A percentile compares a stretch with the other conserved stretches of the same genome.
Conservation (phyloP, 169 alveolate species). For the Cryptosporidium muris region DNA sequence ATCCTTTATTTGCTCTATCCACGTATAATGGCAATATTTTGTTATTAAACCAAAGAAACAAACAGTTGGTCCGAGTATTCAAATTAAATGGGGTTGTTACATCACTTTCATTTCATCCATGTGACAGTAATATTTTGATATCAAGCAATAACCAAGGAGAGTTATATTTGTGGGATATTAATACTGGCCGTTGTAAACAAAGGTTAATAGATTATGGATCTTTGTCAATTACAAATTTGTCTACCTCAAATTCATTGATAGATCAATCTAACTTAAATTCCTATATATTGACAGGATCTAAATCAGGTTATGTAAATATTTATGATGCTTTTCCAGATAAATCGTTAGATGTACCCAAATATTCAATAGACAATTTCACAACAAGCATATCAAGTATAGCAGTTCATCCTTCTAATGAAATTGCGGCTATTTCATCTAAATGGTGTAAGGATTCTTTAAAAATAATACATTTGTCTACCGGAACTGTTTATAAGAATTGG, state of each 20-base stretch:
- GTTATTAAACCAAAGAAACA: constrained; percentile 30
- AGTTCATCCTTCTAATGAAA: constrained; percentile 49
- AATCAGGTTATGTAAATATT: constrained; percentile 60
- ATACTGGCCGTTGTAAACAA: constrained; percentile 66
- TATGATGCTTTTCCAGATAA: background rate
- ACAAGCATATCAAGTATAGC: constrained; percentile 67
- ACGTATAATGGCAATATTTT: constrained; percentile 45
- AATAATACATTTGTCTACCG: constrained; percentile 41
- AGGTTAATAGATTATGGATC: constrained; percentile 49
- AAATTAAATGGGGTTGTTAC: constrained; percentile 60
- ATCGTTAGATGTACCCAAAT: constrained; percentile 15
- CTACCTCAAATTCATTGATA: background rate
- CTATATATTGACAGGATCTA: constrained; percentile 49
- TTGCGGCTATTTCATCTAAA: constrained; percentile 63
- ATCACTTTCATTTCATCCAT: constrained; percentile 49
- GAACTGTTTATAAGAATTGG: constrained; percentile 58
- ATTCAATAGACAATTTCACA: constrained; percentile 21
- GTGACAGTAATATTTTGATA: constrained; percentile 10
- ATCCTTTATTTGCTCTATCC: constrained; percentile 36
- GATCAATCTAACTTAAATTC: constrained; percentile 3
- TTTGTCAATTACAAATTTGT: constrained; percentile 28
- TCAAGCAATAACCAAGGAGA: constrained; percentile 52
- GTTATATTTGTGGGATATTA: constrained; percentile 56
- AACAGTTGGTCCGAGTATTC: constrained; percentile 61
- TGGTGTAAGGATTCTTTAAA: constrained; percentile 63